phyloP scores from a whole-genome alignment of 352 stramenopile genomes.

The Globisporangium iwayamae region DNA sequence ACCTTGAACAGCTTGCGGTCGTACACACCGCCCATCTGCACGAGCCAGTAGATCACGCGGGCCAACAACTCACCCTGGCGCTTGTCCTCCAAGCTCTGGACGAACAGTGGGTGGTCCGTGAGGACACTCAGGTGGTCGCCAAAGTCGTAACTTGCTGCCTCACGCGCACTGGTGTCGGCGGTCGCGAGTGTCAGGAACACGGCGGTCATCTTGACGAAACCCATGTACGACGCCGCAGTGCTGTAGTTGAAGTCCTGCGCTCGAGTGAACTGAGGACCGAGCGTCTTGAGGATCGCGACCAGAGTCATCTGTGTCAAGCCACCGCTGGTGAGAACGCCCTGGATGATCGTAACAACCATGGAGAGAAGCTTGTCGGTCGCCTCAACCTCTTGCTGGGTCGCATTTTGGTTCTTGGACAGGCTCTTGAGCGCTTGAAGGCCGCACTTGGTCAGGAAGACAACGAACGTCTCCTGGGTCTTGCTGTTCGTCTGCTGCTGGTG shows the following conservation, averaged over 20 bases:
- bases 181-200: slow-evolving; percentile 30
- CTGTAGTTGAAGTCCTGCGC: slow-evolving; percentile 21
- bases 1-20: slow-evolving; percentile 48
- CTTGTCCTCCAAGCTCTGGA: slow-evolving; percentile 18
- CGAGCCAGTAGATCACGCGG: slow-evolving; percentile 38
- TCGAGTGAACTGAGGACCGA: slow-evolving; percentile 23
- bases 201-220: slow-evolving; percentile 33
- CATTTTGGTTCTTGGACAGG: not conserved
- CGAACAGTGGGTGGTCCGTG: slow-evolving; percentile 28
- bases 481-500: slow-evolving; percentile 1
- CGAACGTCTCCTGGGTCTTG: slow-evolving; percentile 3
- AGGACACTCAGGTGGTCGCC: slow-evolving; percentile 29
- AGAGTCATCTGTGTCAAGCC: not conserved
- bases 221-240: slow-evolving; percentile 17
- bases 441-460: slow-evolving; percentile 19
- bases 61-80: slow-evolving; percentile 19
- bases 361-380: slow-evolving; percentile 5
- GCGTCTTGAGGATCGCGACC: slow-evolving; percentile 14
- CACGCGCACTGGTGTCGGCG: slow-evolving; percentile 13
- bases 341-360: slow-evolving; percentile 4
- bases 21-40: slow-evolving; percentile 40
- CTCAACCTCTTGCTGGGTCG: not conserved
- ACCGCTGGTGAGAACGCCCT: slow-evolving; percentile 1
- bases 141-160: slow-evolving; percentile 30
- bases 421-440: slow-evolving; percentile 12